Conservation (phyloP, 2,329 filamentous ascomycete genomes). For the Orbilia quercus region DNA sequence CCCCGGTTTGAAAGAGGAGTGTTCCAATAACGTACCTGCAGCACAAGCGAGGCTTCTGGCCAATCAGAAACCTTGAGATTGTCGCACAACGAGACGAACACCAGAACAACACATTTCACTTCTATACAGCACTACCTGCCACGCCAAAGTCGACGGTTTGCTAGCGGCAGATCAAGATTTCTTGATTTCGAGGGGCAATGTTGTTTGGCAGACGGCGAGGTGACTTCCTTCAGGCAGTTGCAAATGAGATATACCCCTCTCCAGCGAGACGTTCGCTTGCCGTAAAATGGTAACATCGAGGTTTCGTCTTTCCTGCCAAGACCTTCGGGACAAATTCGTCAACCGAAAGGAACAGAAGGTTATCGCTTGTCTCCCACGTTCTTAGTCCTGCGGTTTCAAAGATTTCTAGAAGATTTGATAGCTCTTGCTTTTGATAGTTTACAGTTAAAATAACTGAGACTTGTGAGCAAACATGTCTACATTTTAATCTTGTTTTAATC, state of each 20-base stretch:
- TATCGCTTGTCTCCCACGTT: neutral
- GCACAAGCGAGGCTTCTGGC: slow-evolving; percentile 8
- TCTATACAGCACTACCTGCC: neutral
- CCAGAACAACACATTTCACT: slow-evolving; percentile 28
- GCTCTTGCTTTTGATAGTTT: neutral
- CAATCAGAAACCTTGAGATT: slow-evolving; percentile 5
- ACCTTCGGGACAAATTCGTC: neutral
- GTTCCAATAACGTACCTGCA: slow-evolving; percentile 29
- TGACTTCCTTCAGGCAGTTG: neutral
- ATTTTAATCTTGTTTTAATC: too few relatives aligned
- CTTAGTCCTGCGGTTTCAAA: slow-evolving; percentile 8
- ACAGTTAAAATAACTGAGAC: slow-evolving; percentile 8
- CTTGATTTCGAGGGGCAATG: neutral
- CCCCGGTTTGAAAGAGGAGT: slow-evolving; percentile 31
- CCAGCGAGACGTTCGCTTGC: neutral
- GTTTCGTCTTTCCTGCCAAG: neutral
- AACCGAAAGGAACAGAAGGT: neutral
- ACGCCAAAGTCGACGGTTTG: neutral
- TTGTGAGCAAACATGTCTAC: neutral
- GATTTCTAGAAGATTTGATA: slow-evolving; percentile 13
- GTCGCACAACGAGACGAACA: slow-evolving; percentile 15
- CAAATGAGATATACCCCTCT: neutral
- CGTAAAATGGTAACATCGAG: neutral
- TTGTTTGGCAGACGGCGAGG: neutral
- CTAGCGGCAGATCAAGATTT: too few relatives aligned